Base-by-base conservation (phyloP, 2,329 filamentous ascomycete genomes). In the Cucurbitaria berberidis region DNA sequence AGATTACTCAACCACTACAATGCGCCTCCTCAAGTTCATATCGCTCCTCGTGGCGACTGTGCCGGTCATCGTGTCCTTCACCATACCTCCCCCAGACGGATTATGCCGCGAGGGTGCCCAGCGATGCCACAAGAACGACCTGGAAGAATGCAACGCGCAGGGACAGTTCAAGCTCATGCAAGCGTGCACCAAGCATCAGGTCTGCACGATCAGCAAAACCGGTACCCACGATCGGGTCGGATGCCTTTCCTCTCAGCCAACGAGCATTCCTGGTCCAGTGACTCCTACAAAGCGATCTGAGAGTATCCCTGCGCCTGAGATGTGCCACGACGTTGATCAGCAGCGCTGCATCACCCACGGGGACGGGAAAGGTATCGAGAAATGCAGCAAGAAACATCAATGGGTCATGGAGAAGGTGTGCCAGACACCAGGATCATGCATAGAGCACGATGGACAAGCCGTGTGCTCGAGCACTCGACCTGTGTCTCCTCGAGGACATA, bases 1-100 rank as follows among this genome's bases (percentile, higher is more conserved):
- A 5, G 24, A 26, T 9, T 9, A 26, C 18, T 21, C 16, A 22
- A 21, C 4, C 16, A 21, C 22, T 9, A 45, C 11, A 5, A 63
- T 63, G 60, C 56, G 45, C 43, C 13, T 56, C 26, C 22, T 51
- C 22, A 45, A 52, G 7, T 26, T 50, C 27, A 4, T 52, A 10
- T 19, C 44, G 30, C 30, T 43, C 22, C 35, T 50, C 1, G n/a
- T 43, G 8, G 44, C 48, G 10, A 32, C 24, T 27, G 22, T 55
- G 11, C 29, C 48, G n/a, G 26, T 26, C 26, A 29, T 44, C 1
- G 34, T 56, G n/a, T 50, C 48, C 21, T 30, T 40, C 19, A 36
- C 44, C 13, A 44, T 41, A 3, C 45, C 24, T 8, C 24, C 36
- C 7, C 16, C 43, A 22, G 29, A 45, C 10, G 30, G 11, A 7